These are phyloP conservation scores for Trichoderma sp. DNA, from an alignment of 2,329 filamentous ascomycete genomes.

Conservation along the genomic window DNA sequence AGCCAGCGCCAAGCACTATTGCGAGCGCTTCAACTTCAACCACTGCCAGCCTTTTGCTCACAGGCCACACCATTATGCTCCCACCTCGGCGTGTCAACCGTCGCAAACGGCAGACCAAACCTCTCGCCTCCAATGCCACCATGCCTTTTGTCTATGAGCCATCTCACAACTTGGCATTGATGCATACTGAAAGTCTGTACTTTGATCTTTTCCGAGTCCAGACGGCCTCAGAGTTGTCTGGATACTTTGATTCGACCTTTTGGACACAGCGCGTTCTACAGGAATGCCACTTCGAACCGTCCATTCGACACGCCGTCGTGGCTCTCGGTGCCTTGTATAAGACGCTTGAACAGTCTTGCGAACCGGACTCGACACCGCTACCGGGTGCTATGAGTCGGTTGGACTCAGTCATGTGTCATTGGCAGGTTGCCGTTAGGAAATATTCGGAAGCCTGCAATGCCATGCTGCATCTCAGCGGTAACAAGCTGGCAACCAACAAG, in stretches of 20 bases:
- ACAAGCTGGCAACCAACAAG: conserved; percentile 47
- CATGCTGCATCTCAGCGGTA: conserved; percentile 44
- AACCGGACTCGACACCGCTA: conserved; percentile 41
- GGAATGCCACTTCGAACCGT: conserved; percentile 59
- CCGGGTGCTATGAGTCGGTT: conserved; percentile 26
- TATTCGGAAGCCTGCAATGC: conserved; percentile 57
- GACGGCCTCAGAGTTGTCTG: conserved; percentile 62
- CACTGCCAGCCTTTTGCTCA: conserved; percentile 19
- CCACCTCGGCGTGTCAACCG: conserved; percentile 34
- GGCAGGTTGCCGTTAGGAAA: conserved; percentile 58
- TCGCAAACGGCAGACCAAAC: conserved; percentile 16
- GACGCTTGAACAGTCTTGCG: conserved; percentile 58
- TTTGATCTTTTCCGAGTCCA: conserved; percentile 61
- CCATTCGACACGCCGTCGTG: conserved; percentile 64
- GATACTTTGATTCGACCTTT: conserved; percentile 65
- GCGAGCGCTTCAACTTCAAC: conserved; percentile 24
- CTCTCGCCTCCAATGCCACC: conserved; percentile 11
- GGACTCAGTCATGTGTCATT: conserved; percentile 48
- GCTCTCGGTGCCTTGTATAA: conserved; percentile 67
- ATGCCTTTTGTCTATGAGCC: conserved; percentile 43
- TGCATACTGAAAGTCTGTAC: conserved; percentile 54
- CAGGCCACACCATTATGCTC: conserved; percentile 26
- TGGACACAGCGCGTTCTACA: conserved; percentile 63
- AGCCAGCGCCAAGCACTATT: not conserved
- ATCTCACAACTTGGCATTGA: conserved; percentile 45